These are phyloP conservation scores for Aspergillus japonicus DNA, from an alignment of 2,329 filamentous ascomycete genomes.

Conservation along the genomic window DNA sequence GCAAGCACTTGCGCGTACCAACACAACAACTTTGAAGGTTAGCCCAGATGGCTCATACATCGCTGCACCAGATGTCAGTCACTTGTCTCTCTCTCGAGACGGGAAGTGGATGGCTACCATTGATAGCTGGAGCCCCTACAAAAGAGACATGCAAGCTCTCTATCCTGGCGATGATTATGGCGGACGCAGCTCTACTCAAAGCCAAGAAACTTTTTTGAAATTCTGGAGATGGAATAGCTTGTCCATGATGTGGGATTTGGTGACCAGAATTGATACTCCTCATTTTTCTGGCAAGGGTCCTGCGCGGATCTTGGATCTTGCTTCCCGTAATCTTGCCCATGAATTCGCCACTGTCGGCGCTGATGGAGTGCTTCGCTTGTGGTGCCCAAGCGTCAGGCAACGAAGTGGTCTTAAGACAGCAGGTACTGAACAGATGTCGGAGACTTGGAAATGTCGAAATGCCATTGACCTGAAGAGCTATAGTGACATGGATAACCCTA, in stretches of 20 bases:
- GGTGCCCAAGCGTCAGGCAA: conserved; percentile 71
- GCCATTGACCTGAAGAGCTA: conserved; percentile 50
- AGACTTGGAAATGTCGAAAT: conserved; percentile 72
- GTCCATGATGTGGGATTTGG: conserved; percentile 66
- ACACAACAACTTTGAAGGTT: conserved; percentile 76
- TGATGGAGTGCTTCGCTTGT: conserved; percentile 75
- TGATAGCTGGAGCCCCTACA: conserved; percentile 82
- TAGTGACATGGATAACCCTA: conserved; percentile 25
- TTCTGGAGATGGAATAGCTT: conserved; percentile 74
- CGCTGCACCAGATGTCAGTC: conserved; percentile 72
- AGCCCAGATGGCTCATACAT: conserved; percentile 70
- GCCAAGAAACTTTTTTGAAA: conserved; percentile 76
- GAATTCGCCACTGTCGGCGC: conserved; percentile 84
- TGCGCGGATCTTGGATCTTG: conserved; percentile 68
- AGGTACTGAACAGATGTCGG: conserved; percentile 50
- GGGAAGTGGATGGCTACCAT: conserved; percentile 88
- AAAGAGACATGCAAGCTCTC: conserved; percentile 64
- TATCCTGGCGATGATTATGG: conserved; percentile 39
- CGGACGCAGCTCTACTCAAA: conserved; percentile 45
- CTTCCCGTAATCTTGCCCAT: conserved; percentile 64
- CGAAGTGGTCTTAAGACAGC: conserved; percentile 65
- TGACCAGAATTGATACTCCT: conserved; percentile 79
- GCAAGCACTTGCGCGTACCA: conserved; percentile 85
- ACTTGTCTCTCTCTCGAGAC: conserved; percentile 73
- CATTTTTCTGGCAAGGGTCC: conserved; percentile 60